Conservation (phyloP, 306 rosid genomes). For the Dryas alaskensis region DNA sequence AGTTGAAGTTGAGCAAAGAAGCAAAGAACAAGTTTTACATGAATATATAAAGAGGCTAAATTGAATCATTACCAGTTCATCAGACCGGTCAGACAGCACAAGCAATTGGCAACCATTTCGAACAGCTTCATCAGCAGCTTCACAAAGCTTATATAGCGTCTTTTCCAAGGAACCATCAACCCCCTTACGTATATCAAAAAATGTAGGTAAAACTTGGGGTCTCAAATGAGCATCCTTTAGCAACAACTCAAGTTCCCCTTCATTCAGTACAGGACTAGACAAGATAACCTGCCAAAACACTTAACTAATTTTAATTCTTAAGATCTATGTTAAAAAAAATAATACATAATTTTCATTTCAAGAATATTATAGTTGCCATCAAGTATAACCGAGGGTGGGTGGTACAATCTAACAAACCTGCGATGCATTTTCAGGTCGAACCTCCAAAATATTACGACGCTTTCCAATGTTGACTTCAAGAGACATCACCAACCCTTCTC, state of each 20-base stretch:
- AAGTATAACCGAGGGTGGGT: background rate
- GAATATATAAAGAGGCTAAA: conserved; percentile 19
- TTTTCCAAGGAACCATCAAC: conserved; percentile 90
- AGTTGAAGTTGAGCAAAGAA: background rate
- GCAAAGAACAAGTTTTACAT: background rate
- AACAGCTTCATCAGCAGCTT: conserved; percentile 99
- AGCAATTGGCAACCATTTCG: conserved; percentile 92
- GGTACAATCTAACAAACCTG: conserved; percentile 57
- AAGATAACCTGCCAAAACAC: conserved; percentile 69
- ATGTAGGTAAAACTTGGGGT: conserved; percentile 73
- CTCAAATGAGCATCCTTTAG: conserved; percentile 69
- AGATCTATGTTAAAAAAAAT: conserved; percentile 7
- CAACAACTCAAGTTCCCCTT: conserved; percentile 86
- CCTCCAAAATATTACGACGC: conserved; percentile 81
- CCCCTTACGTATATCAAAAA: conserved; percentile 87
- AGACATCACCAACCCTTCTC: conserved; percentile 99
- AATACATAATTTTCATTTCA: background rate
- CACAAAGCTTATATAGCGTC: conserved; percentile 72
- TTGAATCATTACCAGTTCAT: conserved; percentile 62
- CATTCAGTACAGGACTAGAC: conserved; percentile 91
- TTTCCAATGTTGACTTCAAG: conserved; percentile 96
- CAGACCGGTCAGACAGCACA: conserved; percentile 89
- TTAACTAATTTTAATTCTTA: conserved; percentile 7
- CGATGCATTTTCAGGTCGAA: conserved; percentile 91
- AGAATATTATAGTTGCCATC: background rate